Conservation (phyloP, 371 early-diverging fungal species). For the Rhizomucor miehei region DNA sequence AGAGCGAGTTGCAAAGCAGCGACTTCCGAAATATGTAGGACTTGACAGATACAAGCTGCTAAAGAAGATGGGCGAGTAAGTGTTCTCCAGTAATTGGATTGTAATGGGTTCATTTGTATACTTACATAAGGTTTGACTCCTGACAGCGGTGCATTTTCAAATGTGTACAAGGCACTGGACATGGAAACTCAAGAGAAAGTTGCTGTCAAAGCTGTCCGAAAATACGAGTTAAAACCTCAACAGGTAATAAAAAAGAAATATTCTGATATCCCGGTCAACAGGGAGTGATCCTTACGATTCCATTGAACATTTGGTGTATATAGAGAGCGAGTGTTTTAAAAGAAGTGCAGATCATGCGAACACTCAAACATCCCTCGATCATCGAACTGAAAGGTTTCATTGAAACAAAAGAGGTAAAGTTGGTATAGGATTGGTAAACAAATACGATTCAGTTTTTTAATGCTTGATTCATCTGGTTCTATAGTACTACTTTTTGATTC, state of each 20-base stretch:
- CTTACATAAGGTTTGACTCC: background rate
- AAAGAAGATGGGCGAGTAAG: slow-evolving; percentile 63
- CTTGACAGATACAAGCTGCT: slow-evolving; percentile 48
- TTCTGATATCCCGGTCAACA: background rate
- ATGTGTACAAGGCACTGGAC: slow-evolving; percentile 68
- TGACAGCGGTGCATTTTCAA: slow-evolving; percentile 74
- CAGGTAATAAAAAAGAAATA: slow-evolving; percentile 7
- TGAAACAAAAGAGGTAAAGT: slow-evolving; percentile 64
- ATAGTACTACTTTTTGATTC: slow-evolving; percentile 65
- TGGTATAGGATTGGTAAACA: background rate
- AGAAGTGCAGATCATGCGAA: slow-evolving; percentile 85
- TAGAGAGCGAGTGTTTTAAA: slow-evolving; percentile 79
- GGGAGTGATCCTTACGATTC: background rate
- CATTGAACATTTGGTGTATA: background rate
- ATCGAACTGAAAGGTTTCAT: slow-evolving; percentile 66
- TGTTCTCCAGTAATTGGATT: slow-evolving; percentile 2
- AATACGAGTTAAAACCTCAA: slow-evolving; percentile 33
- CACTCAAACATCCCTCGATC: slow-evolving; percentile 77
- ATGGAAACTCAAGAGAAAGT: slow-evolving; percentile 52
- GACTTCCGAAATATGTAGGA: slow-evolving; percentile 16
- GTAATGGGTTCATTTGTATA: background rate
- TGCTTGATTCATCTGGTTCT: background rate
- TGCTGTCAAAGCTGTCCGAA: slow-evolving; percentile 74
- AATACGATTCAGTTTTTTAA: background rate
- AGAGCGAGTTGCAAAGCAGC: slow-evolving; percentile 14